phyloP scores from a whole-genome alignment of 805 yeast genomes.

The Sungouiozyma ichnusensis region DNA sequence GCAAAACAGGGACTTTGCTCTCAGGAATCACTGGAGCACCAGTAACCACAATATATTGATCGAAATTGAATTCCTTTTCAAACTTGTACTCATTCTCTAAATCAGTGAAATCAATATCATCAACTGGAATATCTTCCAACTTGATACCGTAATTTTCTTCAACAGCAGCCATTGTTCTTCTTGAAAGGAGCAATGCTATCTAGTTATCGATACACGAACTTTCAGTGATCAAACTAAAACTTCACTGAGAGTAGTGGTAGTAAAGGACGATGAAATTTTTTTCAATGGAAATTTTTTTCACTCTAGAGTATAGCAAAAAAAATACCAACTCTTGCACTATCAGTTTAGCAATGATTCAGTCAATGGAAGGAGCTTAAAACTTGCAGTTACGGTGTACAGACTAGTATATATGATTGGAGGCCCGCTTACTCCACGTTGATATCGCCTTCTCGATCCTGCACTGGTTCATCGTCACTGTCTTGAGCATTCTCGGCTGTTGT shows the following conservation, averaged over 20 bases:
- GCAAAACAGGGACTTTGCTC: slow-evolving; percentile 69
- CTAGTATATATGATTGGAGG: background rate
- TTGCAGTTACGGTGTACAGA: background rate
- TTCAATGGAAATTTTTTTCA: too few relatives aligned
- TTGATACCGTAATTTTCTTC: slow-evolving; percentile 23
- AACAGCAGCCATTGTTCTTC: slow-evolving; percentile 9
- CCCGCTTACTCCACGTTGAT: slow-evolving; percentile 1
- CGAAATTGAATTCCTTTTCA: slow-evolving; percentile 51
- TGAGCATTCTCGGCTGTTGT: background rate
- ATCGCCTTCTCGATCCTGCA: slow-evolving; percentile 3
- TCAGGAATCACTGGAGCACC: slow-evolving; percentile 96
- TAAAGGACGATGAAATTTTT: too few relatives aligned
- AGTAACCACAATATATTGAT: slow-evolving; percentile 74
- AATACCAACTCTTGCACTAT: too few relatives aligned
- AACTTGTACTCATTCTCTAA: slow-evolving; percentile 67
- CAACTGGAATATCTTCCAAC: slow-evolving; percentile 41
- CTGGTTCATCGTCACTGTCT: background rate
- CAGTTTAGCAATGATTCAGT: background rate
- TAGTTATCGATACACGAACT: too few relatives aligned
- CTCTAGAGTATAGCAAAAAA: too few relatives aligned
- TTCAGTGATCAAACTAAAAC: too few relatives aligned
- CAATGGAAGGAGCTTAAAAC: too few relatives aligned
- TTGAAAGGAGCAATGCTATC: too few relatives aligned
- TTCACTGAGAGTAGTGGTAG: too few relatives aligned
- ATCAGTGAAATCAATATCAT: slow-evolving; percentile 73